Evolutionary conservation across 2,329 filamentous ascomycete species (phyloP), one percentile per base, ranked within the genome.

Genomic region (Cryphonectria japonica): DNA sequence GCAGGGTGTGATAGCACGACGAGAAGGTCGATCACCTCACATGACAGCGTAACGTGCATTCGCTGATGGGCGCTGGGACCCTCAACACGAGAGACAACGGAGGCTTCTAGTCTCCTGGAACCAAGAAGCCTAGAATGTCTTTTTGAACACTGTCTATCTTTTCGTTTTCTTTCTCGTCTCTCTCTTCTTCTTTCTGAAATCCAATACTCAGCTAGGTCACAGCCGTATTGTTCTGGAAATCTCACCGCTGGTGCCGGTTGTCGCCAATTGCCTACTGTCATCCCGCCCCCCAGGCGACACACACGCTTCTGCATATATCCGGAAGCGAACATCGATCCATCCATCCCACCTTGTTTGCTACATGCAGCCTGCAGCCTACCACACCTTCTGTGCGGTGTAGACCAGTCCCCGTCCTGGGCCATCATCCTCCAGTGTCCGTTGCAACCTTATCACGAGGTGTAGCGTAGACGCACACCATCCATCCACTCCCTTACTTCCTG

Each of bases 351-450:
- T 16, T 52, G 66, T 61, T 50, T 57, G 14, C 26, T 57, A 29
- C 26, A 19, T 59, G 60, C 66, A 37, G 57, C 50, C 61, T 52
- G 61, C 66, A 66, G 66, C 46, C 66, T 66, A 59, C 57, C 70
- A 72, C 67, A 67, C 60, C 26, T 43, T 22, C 26, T 37, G 29
- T 7, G 46, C n/a, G 7, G 57, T 69, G 59, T 50, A 66, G 63
- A 72, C 67, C 62, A 62, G 59, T 63, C 69, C 26, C 46, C 54
- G 57, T 69, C 70, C 70, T 50, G 66, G 59, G 19, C 9, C 52
- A 34, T 22, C 69, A 34, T 46, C 39, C 59, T 64, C 37, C 50
- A 46, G 43, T 29, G 43, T 46, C 37, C 63, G 46, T 66, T 37
- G 63, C 63, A 54, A 66, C 63, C 63, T 66, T 52, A 54, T 66